Base-by-base conservation (phyloP, 495 filamentous ascomycete species). In the Talaromyces thailandensis region DNA sequence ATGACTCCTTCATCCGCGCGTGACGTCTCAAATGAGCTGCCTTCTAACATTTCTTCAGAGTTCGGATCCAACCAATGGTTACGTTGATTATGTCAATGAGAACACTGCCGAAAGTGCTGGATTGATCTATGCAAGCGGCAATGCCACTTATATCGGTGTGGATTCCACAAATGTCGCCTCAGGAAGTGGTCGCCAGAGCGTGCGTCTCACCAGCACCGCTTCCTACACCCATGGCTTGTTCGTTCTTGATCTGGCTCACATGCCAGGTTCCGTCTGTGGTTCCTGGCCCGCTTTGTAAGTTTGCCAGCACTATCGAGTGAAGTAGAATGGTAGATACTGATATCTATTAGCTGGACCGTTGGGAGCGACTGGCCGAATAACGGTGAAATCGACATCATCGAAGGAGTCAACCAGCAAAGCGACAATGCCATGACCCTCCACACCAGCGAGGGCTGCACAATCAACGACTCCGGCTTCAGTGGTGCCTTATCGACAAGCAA, bases 361-460 rank as follows among this genome's bases (percentile, higher is more conserved):
- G 83, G 82, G 60, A 63, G 69, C 35, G 76, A 83, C 75, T 91
- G 88, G 88, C 88, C 88, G 25, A 69, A 70, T n/a, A 76, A 84
- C 64, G 88, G 88, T 61, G 87, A 91, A 68, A 86, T 90, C 66
- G 88, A 91, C 62, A 80, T 91, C 53, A 86, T 92, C 73, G 88
- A 91, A 71, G 83, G 86, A 43, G 85, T 86, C 57, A 88, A 89
- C 75, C 67, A 72, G 26, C 69, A 75, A 14, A 66, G 73, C 35
- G 71, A 73, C 29, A 87, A 89, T 71, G 75, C 81, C 37, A 84
- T 89, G 79, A 82, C 86, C 45, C 77, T 90, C 4, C 87, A 90
- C 77, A 90, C 87, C 37, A 78, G 75, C 53, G 66, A 76, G 9
- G 79, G 76, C 53, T 92, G 88, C 76, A 70, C 71, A 28, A 84